phyloP scores from a whole-genome alignment of 2,329 filamentous ascomycete species.

The Venturia nashicola region DNA sequence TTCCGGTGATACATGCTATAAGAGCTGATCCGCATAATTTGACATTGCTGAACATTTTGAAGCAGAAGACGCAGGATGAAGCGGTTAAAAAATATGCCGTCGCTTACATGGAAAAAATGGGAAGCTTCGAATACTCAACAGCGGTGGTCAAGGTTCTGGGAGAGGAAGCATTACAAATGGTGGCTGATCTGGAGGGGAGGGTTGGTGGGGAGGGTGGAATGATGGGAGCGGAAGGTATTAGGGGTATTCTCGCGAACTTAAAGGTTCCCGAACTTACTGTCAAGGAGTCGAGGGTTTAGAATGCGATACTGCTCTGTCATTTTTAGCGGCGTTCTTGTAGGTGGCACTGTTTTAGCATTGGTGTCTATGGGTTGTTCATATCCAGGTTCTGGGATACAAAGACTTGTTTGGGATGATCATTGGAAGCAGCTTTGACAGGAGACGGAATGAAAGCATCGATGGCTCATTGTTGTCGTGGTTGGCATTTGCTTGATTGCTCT shows the following conservation, averaged over 20 bases:
- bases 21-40: conserved; percentile 60
- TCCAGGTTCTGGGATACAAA: too few species aligned
- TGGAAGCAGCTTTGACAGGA: too few species aligned
- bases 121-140: conserved; percentile 78
- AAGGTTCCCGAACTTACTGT: conserved; percentile 7
- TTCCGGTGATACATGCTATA: conserved; percentile 90
- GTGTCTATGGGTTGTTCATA: background rate
- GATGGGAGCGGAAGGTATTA: conserved; percentile 26
- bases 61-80: conserved; percentile 75
- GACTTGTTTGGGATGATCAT: too few species aligned
- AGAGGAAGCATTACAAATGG: conserved; percentile 29
- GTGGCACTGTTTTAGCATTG: background rate
- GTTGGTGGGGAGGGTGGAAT: conserved; percentile 18
- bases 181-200: conserved; percentile 26
- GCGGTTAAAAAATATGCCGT: conserved; percentile 89
- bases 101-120: conserved; percentile 77
- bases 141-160: conserved; percentile 39
- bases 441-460: too few species aligned
- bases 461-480: too few species aligned
- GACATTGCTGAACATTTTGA: conserved; percentile 82
- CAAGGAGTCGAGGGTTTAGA: background rate
- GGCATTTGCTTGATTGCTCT: too few species aligned
- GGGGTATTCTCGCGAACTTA: conserved; percentile 29
- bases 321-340: background rate
- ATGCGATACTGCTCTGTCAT: background rate